Evolutionary conservation across 1,139 yeast species (phyloP), one percentile per base, ranked within the genome.

Genomic region (Saccharomycopsis phalli): DNA sequence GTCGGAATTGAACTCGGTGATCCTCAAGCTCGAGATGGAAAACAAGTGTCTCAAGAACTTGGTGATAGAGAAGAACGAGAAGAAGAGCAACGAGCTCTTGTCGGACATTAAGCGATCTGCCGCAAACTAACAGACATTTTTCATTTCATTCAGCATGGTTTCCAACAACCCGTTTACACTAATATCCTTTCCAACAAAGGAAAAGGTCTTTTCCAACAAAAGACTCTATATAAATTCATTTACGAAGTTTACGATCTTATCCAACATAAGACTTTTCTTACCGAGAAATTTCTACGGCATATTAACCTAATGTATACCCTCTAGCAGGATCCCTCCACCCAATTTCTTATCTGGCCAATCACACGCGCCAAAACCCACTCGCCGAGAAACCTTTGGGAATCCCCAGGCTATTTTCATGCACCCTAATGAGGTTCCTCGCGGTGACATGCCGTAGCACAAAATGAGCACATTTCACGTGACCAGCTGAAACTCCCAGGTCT

Each of bases 11-110:
- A 74, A 71, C 49, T 60, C 61, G 50, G 66, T 64, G 48, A 61
- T 72, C 48, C 64, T 63, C 52, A 63, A 69, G 26, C 54, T 71
- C 46, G 76, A 72, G 53, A 65, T 69, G 47, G 47, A 44, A 55
- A 73, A 73, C 58, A 63, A 65, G 49, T 66, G 73, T 48, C 59
- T 73, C 46, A 68, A 68, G 54, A 66, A 64, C 48, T 58, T 73
- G 50, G 65, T 73, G 20, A 57, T 69, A 37, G 69, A 71, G 51
- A 69, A 70, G 53, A 67, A 65, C 51, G 75, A 70, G 50, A 59
- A 63, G 44, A 53, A 49, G 29, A 38, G 41, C 28, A 38, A 47
- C 11, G 48, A 47, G 7, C 38, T 47, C 36, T 31, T 45, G 13
- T 13, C 19, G 2, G 29, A 27, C 13, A 47, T 47, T 31, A 45